These are phyloP conservation scores for Candida ficus DNA, from an alignment of 805 yeast species.

Conservation along the genomic window DNA sequence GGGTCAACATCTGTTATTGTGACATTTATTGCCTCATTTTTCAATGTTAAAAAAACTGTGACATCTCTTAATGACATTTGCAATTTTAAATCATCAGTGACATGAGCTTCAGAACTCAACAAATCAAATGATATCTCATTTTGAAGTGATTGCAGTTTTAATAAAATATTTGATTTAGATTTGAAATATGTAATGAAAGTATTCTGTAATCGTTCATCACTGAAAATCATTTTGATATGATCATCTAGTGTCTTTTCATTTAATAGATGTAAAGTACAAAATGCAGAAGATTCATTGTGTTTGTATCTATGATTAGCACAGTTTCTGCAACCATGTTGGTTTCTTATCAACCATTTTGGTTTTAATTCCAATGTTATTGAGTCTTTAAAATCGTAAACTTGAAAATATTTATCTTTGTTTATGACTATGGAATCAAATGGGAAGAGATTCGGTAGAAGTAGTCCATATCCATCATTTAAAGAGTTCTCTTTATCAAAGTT, in stretches of 20 bases:
- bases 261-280: slow-evolving; percentile 43
- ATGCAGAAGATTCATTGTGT: slow-evolving; percentile 27
- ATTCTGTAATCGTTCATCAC: neutral
- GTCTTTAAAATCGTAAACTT: slow-evolving; percentile 22
- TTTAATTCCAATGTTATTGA: slow-evolving; percentile 41
- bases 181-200: slow-evolving; percentile 21
- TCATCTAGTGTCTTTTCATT: neutral
- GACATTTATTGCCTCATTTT: neutral
- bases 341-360: slow-evolving; percentile 54
- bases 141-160: slow-evolving; percentile 22
- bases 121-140: slow-evolving; percentile 1
- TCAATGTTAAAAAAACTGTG: slow-evolving; percentile 29
- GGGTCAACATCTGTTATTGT: slow-evolving; percentile 48
- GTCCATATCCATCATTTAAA: slow-evolving; percentile 36
- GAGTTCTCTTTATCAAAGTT: slow-evolving; percentile 6
- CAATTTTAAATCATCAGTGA: slow-evolving; percentile 18
- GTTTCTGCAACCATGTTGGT: slow-evolving; percentile 42
- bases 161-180: slow-evolving; percentile 18
- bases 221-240: slow-evolving; percentile 1
- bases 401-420: slow-evolving; percentile 32
- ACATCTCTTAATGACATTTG: slow-evolving; percentile 36
- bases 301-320: slow-evolving; percentile 45
- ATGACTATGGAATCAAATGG: slow-evolving; percentile 28
- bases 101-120: slow-evolving; percentile 2
- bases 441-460: slow-evolving; percentile 38